phyloP scores from a whole-genome alignment of 208 protist genomes.

The Trypanosoma avium region DNA sequence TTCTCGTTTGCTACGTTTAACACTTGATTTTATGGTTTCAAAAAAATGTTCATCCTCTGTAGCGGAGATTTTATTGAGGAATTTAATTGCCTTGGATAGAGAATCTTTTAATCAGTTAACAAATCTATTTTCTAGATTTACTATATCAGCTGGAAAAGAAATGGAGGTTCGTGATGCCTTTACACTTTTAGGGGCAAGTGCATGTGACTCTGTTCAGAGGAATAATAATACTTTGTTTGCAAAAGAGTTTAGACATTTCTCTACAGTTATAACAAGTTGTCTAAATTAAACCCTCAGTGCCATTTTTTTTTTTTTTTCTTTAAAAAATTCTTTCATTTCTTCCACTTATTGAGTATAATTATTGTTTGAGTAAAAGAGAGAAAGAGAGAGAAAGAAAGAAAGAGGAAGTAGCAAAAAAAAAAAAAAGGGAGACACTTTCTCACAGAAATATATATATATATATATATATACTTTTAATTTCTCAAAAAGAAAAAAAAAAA shows the following conservation, averaged over 20 bases:
- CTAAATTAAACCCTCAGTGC: conserved; percentile 3
- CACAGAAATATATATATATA: too few relatives aligned
- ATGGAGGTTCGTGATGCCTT: conserved; percentile 21
- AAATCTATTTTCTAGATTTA: conserved; percentile 10
- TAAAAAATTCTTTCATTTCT: background rate
- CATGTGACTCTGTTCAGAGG: conserved; percentile 19
- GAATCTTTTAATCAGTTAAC: conserved; percentile 13
- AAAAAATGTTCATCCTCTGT: conserved; percentile 1
- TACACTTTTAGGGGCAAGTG: conserved; percentile 18
- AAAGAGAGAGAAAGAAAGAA: background rate
- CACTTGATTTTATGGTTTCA: conserved; percentile 21
- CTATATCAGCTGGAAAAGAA: conserved; percentile 3
- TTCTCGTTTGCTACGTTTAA: conserved; percentile 15
- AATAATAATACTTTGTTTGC: conserved; percentile 22
- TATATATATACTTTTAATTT: too few relatives aligned
- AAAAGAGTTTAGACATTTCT: conserved; percentile 28
- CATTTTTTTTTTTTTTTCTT: conserved; percentile 2
- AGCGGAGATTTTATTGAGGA: conserved; percentile 3
- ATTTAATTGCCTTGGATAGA: conserved; percentile 20
- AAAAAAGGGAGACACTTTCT: too few relatives aligned
- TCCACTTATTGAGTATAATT: background rate
- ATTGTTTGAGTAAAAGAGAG: background rate
- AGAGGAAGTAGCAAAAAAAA: too few relatives aligned
- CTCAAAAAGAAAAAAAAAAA: background rate
- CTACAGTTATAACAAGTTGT: conserved; percentile 18